Percentiles rank a stretch among this genome's conserved stretches.
Evolutionary conservation across 805 yeast genomes (phyloP).

Genomic region (Hanseniaspora guilliermondii): DNA sequence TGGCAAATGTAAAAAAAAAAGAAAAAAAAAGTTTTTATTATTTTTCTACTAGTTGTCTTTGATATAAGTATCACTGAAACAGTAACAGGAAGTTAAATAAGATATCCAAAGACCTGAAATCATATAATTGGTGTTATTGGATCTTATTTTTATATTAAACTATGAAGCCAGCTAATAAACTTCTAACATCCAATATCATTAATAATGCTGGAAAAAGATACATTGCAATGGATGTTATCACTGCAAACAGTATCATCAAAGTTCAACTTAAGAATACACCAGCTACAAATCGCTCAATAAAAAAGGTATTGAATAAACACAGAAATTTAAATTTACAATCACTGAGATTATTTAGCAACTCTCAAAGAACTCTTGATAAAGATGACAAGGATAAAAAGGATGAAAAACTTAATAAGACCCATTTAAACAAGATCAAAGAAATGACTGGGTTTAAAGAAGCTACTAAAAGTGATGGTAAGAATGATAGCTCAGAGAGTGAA

Average conservation of each 20-base stretch:
- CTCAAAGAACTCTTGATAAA: background rate
- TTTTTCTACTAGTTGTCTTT: no score
- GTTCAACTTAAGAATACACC: background rate
- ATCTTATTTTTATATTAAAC: background rate
- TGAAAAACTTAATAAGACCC: background rate
- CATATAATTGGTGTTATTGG: no score
- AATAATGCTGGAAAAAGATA: background rate
- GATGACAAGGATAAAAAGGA: background rate
- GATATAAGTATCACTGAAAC: no score
- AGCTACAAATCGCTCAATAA: background rate
- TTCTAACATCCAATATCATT: background rate
- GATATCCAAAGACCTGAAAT: no score
- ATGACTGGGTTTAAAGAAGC: background rate
- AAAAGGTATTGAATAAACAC: background rate
- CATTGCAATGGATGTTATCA: background rate
- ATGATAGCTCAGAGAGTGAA: background rate
- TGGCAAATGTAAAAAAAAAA: background rate
- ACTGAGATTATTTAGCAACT: background rate
- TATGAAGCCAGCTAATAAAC: background rate
- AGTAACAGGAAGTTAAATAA: no score
- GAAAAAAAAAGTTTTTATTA: background rate
- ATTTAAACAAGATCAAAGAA: slow-evolving; percentile 10
- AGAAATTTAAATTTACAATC: background rate
- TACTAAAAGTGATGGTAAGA: background rate
- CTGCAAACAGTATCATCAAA: slow-evolving; percentile 1